Evolutionary conservation across 2,329 filamentous ascomycete species (phyloP).

Genomic region (Trichoderma sp.): DNA sequence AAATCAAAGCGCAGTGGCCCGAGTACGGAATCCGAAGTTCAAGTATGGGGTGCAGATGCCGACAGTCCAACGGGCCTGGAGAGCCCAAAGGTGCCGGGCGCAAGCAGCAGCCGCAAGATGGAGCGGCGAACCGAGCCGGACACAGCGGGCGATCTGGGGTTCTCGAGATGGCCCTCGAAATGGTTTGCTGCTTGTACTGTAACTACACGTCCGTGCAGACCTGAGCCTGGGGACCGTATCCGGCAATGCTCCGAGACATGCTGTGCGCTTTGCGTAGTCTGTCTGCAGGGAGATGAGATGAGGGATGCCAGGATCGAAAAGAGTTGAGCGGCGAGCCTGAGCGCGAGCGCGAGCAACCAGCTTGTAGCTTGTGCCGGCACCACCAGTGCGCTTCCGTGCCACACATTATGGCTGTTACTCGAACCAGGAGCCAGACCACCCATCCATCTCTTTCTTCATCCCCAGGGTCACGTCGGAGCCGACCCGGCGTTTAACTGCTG

Average conservation of each 20-base stretch:
- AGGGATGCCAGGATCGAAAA: not conserved
- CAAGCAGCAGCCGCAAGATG: constrained; percentile 9
- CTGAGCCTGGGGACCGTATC: not conserved
- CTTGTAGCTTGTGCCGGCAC: not conserved
- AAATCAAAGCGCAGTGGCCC: not conserved
- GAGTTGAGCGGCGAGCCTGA: not conserved
- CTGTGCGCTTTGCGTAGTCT: not conserved
- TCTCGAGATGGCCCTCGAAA: not conserved
- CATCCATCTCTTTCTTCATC: not conserved
- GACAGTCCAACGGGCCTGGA: not conserved
- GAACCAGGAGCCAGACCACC: constrained; percentile 9
- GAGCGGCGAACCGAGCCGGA: constrained; percentile 17
- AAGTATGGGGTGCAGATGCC: constrained; percentile 11
- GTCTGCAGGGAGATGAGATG: not conserved
- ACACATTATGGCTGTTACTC: not conserved
- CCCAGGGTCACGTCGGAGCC: constrained; percentile 12
- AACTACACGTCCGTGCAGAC: not conserved
- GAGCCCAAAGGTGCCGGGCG: not conserved
- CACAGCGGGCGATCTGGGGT: constrained; percentile 4
- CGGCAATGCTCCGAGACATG: constrained; percentile 13
- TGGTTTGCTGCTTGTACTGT: not conserved
- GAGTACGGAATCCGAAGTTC: not conserved
- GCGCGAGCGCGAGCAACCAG: not conserved
- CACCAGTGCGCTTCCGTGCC: not conserved
- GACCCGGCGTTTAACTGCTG: constrained; percentile 16